These are phyloP conservation scores for Pseudoneurospora amorphoporcata DNA, from an alignment of 495 filamentous ascomycete species.

Conservation along the genomic window DNA sequence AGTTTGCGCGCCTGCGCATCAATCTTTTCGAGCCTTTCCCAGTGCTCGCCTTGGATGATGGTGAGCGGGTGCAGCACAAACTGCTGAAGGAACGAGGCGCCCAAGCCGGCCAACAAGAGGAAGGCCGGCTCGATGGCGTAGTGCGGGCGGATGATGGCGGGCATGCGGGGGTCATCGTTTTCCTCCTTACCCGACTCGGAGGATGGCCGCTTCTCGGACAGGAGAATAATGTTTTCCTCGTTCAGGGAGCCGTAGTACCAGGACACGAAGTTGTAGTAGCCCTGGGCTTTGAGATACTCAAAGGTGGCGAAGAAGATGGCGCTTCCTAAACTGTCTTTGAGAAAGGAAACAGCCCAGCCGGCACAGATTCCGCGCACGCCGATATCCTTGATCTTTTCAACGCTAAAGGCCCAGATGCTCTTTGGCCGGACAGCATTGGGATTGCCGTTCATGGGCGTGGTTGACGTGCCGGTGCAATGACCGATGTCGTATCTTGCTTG, in stretches of 20 bases:
- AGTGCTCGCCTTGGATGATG: slow-evolving; percentile 66
- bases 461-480: not conserved
- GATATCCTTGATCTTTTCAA: slow-evolving; percentile 65
- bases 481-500: slow-evolving; percentile 61
- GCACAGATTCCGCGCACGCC: slow-evolving; percentile 73
- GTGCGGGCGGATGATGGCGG: slow-evolving; percentile 63
- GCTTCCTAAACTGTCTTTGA: slow-evolving; percentile 74
- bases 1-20: slow-evolving; percentile 50
- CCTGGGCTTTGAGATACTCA: slow-evolving; percentile 78
- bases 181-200: slow-evolving; percentile 2
- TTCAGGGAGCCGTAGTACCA: slow-evolving; percentile 61
- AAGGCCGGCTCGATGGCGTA: slow-evolving; percentile 79
- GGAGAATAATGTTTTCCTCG: slow-evolving; percentile 29
- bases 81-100: slow-evolving; percentile 69
- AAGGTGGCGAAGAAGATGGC: slow-evolving; percentile 80
- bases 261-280: slow-evolving; percentile 69
- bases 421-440: slow-evolving; percentile 40
- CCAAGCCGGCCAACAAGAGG: slow-evolving; percentile 63
- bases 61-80: slow-evolving; percentile 67
- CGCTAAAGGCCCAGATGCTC: slow-evolving; percentile 75
- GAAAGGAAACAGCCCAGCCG: slow-evolving; percentile 65
- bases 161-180: slow-evolving; percentile 10
- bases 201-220: slow-evolving; percentile 29
- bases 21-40: slow-evolving; percentile 65
- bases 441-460: slow-evolving; percentile 11